phyloP scores from a whole-genome alignment of 2,329 filamentous ascomycete genomes.

The Diaporthe citrichinensis region DNA sequence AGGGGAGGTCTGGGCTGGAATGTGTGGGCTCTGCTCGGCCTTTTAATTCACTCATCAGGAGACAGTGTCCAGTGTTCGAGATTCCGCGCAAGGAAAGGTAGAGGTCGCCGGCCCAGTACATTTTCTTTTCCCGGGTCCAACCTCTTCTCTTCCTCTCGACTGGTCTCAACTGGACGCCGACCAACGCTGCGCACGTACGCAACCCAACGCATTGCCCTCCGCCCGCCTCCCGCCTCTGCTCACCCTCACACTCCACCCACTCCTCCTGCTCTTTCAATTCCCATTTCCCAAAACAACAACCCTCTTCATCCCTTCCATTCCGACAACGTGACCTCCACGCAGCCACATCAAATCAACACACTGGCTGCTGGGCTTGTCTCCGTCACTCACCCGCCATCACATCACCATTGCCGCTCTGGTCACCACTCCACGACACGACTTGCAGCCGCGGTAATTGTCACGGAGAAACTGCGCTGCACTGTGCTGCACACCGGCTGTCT shows the following conservation, averaged over 20 bases:
- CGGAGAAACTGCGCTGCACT: not conserved
- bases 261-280: constrained; percentile 5
- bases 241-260: constrained; percentile 15
- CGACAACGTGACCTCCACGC: constrained; percentile 18
- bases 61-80: constrained; percentile 13
- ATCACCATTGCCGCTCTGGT: not conserved
- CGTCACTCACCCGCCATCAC: not conserved
- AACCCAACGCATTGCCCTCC: not conserved
- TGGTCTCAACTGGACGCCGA: constrained; percentile 15
- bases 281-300: constrained; percentile 18
- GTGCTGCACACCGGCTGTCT: constrained; percentile 5
- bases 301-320: not conserved
- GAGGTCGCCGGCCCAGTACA: not conserved
- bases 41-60: constrained; percentile 16
- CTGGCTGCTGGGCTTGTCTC: not conserved
- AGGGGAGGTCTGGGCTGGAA: constrained; percentile 27
- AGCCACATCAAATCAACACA: not conserved
- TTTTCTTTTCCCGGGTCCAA: constrained; percentile 2
- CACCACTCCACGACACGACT: not conserved
- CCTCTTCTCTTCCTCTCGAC: constrained; percentile 11
- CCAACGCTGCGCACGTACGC: constrained; percentile 24
- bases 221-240: constrained; percentile 2
- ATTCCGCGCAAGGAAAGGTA: not conserved
- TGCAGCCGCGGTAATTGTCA: constrained; percentile 12
- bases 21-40: constrained; percentile 16